These are phyloP conservation scores for Colletotrichum sp. DNA, from an alignment of 2,329 filamentous ascomycete species.

Conservation along the genomic window DNA sequence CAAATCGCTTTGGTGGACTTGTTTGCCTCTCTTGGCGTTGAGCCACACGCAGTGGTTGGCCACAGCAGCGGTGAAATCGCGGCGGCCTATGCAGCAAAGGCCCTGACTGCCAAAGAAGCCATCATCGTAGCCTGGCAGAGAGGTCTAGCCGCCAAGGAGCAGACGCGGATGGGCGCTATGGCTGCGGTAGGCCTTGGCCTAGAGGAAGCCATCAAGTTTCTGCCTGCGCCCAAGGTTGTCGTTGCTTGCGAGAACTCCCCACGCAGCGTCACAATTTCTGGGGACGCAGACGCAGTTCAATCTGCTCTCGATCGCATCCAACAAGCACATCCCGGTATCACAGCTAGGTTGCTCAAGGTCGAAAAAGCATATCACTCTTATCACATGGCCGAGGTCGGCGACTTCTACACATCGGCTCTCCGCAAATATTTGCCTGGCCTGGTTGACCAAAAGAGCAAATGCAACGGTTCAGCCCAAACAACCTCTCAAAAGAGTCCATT, in stretches of 20 bases:
- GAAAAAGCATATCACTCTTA: neutral
- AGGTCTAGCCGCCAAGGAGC: slow-evolving; percentile 8
- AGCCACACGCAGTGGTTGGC: slow-evolving; percentile 39
- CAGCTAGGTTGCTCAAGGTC: neutral
- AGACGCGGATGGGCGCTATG: slow-evolving; percentile 19
- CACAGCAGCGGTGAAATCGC: slow-evolving; percentile 51
- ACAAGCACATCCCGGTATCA: neutral
- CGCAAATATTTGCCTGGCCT: too few species aligned
- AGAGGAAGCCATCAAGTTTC: neutral
- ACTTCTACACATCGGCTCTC: neutral
- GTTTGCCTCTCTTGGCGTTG: slow-evolving; percentile 33
- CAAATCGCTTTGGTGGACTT: slow-evolving; percentile 46
- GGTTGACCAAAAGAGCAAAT: too few species aligned
- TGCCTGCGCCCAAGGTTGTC: neutral
- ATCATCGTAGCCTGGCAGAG: slow-evolving; percentile 36
- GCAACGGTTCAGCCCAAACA: too few species aligned
- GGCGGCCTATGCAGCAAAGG: slow-evolving; percentile 45
- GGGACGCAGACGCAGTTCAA: neutral
- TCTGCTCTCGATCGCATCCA: neutral
- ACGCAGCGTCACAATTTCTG: neutral
- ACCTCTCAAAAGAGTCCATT: too few species aligned
- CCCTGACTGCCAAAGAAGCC: slow-evolving; percentile 36
- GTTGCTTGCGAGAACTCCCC: neutral
- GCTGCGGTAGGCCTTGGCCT: neutral
- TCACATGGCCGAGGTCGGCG: neutral